phyloP scores from a whole-genome alignment of 1,284 basidiomycete species.

The Cutaneotrichosporon dermatis region DNA sequence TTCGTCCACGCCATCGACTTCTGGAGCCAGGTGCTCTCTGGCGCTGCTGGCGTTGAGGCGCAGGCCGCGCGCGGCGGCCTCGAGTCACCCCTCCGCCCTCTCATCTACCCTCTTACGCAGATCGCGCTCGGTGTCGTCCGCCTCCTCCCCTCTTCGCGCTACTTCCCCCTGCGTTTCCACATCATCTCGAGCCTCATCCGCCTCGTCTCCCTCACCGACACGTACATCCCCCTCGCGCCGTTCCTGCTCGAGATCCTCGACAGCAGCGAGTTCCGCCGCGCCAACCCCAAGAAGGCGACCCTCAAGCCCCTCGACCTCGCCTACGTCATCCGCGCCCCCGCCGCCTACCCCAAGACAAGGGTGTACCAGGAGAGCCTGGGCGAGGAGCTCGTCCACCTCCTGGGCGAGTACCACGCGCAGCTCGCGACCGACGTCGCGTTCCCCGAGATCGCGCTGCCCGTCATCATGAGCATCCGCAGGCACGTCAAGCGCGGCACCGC shows the following conservation, averaged over 20 bases:
- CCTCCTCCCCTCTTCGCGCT: conserved; percentile 73
- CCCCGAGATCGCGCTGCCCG: conserved; percentile 86
- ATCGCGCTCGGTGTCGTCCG: conserved; percentile 89
- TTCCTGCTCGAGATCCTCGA: conserved; percentile 82
- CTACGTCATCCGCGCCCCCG: conserved; percentile 80
- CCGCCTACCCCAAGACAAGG: conserved; percentile 81
- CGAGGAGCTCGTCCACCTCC: conserved; percentile 73
- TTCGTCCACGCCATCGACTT: conserved; percentile 95
- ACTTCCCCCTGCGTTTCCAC: conserved; percentile 76
- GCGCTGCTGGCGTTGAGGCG: conserved; percentile 64
- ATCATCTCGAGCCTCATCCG: conserved; percentile 67
- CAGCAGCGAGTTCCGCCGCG: conserved; percentile 64
- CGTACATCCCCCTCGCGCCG: conserved; percentile 84
- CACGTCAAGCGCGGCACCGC: conserved; percentile 58
- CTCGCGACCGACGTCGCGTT: conserved; percentile 74
- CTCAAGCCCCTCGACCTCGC: conserved; percentile 86
- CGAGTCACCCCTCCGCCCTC: conserved; percentile 74
- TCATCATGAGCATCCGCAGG: conserved; percentile 67
- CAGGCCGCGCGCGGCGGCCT: conserved; percentile 55
- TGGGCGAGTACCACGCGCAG: conserved; percentile 70
- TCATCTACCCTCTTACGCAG: conserved; percentile 94
- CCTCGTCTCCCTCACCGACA: conserved; percentile 69
- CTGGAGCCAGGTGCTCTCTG: conserved; percentile 84
- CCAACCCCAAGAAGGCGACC: conserved; percentile 79
- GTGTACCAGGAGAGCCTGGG: conserved; percentile 78